Percentiles rank a stretch among this genome's conserved stretches.
These are phyloP conservation scores for Globisporangium ultimum DNA, from an alignment of 352 stramenopile genomes.

Conservation along the genomic window DNA sequence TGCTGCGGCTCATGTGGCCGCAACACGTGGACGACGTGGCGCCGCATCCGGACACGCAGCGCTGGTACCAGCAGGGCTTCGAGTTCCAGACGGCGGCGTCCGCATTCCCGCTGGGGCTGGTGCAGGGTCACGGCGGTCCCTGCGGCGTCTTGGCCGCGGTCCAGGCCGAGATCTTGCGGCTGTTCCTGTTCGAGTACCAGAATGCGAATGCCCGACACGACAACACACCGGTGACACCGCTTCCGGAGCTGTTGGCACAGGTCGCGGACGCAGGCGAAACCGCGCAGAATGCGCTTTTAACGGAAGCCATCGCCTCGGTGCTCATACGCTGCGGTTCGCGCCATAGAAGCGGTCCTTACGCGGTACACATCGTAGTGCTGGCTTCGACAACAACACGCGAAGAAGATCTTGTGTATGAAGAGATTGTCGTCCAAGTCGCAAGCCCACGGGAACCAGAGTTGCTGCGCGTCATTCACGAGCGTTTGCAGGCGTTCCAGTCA, in stretches of 20 bases:
- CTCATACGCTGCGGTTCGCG: slow-evolving; percentile 22
- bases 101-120: slow-evolving; percentile 55
- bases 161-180: slow-evolving; percentile 63
- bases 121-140: slow-evolving; percentile 72
- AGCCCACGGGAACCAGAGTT: slow-evolving; percentile 8
- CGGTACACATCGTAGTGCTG: slow-evolving; percentile 22
- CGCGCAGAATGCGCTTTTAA: slow-evolving; percentile 7
- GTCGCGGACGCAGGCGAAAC: slow-evolving; percentile 1
- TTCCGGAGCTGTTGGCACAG: slow-evolving; percentile 9
- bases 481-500: slow-evolving; percentile 27
- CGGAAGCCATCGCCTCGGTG: slow-evolving; percentile 27
- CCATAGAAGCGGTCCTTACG: slow-evolving; percentile 4
- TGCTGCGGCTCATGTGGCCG: slow-evolving; percentile 42
- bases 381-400: not conserved
- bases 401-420: slow-evolving; percentile 10
- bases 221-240: not conserved
- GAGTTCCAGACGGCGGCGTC: slow-evolving; percentile 26
- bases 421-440: slow-evolving; percentile 8
- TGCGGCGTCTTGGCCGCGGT: slow-evolving; percentile 81
- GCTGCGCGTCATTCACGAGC: slow-evolving; percentile 7
- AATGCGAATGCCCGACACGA: not conserved
- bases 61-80: slow-evolving; percentile 62
- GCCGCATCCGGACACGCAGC: slow-evolving; percentile 27
- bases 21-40: slow-evolving; percentile 7
- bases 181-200: slow-evolving; percentile 45